Base-by-base conservation (phyloP, 805 yeast genomes). In the Jamesozyma gamospora region DNA sequence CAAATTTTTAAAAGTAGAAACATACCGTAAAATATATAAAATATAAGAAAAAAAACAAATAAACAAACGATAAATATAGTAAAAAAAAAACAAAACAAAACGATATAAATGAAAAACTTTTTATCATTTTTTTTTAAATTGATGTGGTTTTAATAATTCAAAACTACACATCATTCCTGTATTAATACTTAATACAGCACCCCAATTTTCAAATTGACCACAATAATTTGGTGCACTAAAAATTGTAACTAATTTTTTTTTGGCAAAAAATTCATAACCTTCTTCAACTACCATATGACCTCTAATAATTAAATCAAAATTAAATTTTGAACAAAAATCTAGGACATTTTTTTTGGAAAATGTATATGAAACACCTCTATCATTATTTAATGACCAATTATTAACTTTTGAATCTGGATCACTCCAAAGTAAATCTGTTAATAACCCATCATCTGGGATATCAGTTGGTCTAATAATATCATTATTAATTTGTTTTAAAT, bases 241-340 rank as follows among this genome's bases (percentile, higher is more conserved):
- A 1, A 83, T 75, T 1, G 94, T 83, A 1, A 83, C 92, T 41
- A 83, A 65, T 53, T 76, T 79, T 48, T 84, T 68, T 53, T 74
- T 76, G 36, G 79, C 80, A 56, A 80, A 83, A 55, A 83, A 83
- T 55, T 83, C 92, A 56, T 83, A 83, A 3, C 94, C 94, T 53
- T 83, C 90, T 58, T 83, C 90, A 35, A 83, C 94, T 34, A 83
- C 92, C 94, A 83, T 83, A 56, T 83, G 94, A 7, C 90, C 94
- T 52, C 94, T 66, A 27, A 80, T 83, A 44, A 83, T 72, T 52
- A 83, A 61, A 60, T 83, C 94, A 61, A 83, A 77, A 41, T 77
- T 74, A 58, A 82, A 82, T 28, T 66, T 65, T 16, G 71, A 58
- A 52, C 82, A 77, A 51, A 83, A 83, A 47, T 72, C 71, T 41